Base-by-base conservation (phyloP, 2,329 filamentous ascomycete species). In the Ploettnerulaceae sp. region DNA sequence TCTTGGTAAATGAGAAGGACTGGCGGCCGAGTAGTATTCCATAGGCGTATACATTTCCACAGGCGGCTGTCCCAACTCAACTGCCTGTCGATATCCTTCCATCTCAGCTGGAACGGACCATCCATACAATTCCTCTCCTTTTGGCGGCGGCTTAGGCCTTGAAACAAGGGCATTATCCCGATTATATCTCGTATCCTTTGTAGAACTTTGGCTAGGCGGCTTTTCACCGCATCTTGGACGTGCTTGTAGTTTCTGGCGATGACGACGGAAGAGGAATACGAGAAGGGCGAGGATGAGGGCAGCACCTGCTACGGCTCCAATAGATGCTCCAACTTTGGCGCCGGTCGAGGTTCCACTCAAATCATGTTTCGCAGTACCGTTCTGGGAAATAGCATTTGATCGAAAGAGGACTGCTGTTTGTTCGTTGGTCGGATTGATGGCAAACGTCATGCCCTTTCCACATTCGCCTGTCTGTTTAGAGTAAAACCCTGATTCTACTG, bases 401-500 rank as follows among this genome's bases (percentile, higher is more conserved):
- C 40, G 35, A 34, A 51, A 51, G 9, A 35, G 28, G 7, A 20
- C 36, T 11, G 32, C 45, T 5, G 52, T 45, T 42, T 50, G 24
- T 9, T 42, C 21, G 21, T 26, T 38, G 4, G 29, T 48, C 4
- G 52, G 52, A 29, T 55, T 55, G 3, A 52, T 22, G 9, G 45
- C 49, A 28, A 55, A 55, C 5, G 38, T 39, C 52, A 55, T 55
- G 7, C 52, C 52, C 2, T 48, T 22, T 8, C 33, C 41, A 12
- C 52, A 55, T 8, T 52, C 52, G 5, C 34, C 38, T 7, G 35
- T 8, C 36, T 50, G 44, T 31, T 50, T 46, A 1, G 52, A 55
- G 34, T 34, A 55, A 26, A 55, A 55, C 36, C 47, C 47, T 53
- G 24, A n/a, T 3, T 1, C 7, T 34, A 5, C 20, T 32, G n/a